These are phyloP conservation scores for Agaricus subrufescens DNA, from an alignment of 768 basidiomycete species.

Conservation along the genomic window DNA sequence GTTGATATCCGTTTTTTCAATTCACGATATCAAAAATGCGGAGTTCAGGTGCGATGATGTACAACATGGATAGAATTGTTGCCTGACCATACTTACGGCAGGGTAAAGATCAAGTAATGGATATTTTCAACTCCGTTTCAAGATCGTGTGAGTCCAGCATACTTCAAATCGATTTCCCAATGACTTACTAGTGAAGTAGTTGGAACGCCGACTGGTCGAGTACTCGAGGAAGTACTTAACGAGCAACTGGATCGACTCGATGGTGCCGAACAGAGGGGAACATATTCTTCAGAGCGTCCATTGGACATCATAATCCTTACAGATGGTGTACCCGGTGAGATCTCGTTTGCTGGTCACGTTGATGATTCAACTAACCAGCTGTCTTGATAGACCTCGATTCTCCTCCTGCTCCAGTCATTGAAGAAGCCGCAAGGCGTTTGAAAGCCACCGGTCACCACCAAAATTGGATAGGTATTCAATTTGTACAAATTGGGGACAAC, in stretches of 20 bases:
- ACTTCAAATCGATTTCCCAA: neutral
- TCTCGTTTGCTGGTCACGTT: neutral
- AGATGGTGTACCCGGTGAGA: constrained; percentile 25
- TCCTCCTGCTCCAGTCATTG: constrained; percentile 13
- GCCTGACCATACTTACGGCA: neutral
- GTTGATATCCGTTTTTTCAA: constrained; percentile 26
- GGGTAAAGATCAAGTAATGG: constrained; percentile 16
- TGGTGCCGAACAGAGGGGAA: constrained; percentile 5
- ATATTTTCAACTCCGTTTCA: constrained; percentile 17
- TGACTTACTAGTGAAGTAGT: constrained; percentile 11
- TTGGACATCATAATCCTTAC: constrained; percentile 30
- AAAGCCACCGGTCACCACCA: constrained; percentile 23
- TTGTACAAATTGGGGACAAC: constrained; percentile 30
- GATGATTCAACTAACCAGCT: neutral
- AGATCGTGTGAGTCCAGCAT: constrained; percentile 10
- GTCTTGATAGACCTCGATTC: neutral
- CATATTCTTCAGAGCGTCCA: constrained; percentile 21
- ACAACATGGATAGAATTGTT: neutral
- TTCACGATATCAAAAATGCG: neutral
- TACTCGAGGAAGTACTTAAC: constrained; percentile 13
- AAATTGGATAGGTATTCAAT: constrained; percentile 27
- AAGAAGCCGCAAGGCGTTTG: constrained; percentile 19
- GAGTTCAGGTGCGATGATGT: constrained; percentile 1
- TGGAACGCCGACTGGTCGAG: constrained; percentile 24
- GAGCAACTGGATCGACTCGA: constrained; percentile 20